phyloP scores from a whole-genome alignment of 495 filamentous ascomycete species.

The Podospora bellae-mahoneyi region DNA sequence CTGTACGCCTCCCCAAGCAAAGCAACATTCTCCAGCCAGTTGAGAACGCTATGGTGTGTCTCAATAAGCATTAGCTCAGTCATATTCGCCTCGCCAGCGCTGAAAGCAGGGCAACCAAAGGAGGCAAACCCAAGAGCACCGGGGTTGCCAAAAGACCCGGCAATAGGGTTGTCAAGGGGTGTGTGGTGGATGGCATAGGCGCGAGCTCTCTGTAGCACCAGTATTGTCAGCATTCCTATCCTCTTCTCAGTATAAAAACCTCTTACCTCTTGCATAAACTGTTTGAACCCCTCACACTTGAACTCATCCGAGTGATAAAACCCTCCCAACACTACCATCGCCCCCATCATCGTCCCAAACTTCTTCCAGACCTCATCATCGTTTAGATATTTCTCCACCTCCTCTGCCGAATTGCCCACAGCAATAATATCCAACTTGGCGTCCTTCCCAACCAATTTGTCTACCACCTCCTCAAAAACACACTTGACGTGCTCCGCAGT shows the following conservation, averaged over 20 bases:
- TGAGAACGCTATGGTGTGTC: constrained; percentile 35
- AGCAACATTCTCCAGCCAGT: constrained; percentile 47
- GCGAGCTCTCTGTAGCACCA: constrained; percentile 48
- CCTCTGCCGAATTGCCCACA: constrained; percentile 54
- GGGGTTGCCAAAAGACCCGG: constrained; percentile 42
- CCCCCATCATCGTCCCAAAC: constrained; percentile 36
- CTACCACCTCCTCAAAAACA: constrained; percentile 62
- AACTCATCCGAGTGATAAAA: constrained; percentile 32
- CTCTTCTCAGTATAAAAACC: background rate
- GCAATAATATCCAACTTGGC: constrained; percentile 64
- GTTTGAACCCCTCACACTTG: constrained; percentile 38
- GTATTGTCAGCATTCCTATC: background rate
- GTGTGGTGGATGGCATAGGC: constrained; percentile 56
- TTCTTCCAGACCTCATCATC: constrained; percentile 46
- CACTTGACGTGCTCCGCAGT: constrained; percentile 55
- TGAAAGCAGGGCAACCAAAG: constrained; percentile 47
- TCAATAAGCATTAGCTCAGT: constrained; percentile 41
- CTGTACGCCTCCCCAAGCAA: constrained; percentile 27
- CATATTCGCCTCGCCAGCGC: constrained; percentile 37
- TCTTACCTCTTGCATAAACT: constrained; percentile 49
- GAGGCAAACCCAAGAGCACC: constrained; percentile 27
- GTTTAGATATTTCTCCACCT: constrained; percentile 55
- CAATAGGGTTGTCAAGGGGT: constrained; percentile 46
- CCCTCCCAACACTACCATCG: constrained; percentile 43
- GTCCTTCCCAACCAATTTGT: constrained; percentile 38